phyloP scores from a whole-genome alignment of 306 rosid genomes.

The Geum urbanum region DNA sequence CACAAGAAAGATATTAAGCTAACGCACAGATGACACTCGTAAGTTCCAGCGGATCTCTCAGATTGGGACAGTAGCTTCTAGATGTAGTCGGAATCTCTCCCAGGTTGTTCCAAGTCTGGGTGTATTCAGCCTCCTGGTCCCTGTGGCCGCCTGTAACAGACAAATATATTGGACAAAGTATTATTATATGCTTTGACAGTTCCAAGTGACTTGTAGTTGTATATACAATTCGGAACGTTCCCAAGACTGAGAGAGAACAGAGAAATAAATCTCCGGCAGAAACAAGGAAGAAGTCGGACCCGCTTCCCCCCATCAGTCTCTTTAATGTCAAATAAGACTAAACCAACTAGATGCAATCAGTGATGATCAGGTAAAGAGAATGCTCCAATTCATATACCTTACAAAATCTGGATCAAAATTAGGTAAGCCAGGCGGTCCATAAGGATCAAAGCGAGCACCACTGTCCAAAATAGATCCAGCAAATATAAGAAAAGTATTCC shows the following conservation, averaged over 20 bases:
- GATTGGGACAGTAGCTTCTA: conserved; percentile 20
- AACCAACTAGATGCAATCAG: background rate
- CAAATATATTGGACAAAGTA: background rate
- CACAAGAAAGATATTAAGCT: background rate
- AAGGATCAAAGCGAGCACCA: conserved; percentile 84
- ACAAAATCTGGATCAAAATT: conserved; percentile 75
- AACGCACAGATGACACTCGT: background rate
- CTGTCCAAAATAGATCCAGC: conserved; percentile 35
- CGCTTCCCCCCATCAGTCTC: background rate
- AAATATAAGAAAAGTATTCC: conserved; percentile 5
- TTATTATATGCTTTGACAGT: background rate
- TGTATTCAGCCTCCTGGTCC: conserved; percentile 58
- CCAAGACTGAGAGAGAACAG: background rate
- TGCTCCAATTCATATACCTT: conserved; percentile 35
- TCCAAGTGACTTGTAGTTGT: too few relatives aligned
- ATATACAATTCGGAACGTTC: background rate
- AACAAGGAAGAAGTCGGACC: background rate
- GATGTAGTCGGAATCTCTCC: conserved; percentile 70
- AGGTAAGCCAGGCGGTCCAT: conserved; percentile 79
- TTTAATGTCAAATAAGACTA: background rate
- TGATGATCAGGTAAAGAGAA: background rate
- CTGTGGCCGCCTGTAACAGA: conserved; percentile 49
- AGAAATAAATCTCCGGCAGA: background rate
- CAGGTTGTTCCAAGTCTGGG: conserved; percentile 73
- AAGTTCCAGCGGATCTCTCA: background rate